Evolutionary conservation across 169 alveolate species (phyloP).

Genomic region (Eimeria necatrix): DNA sequence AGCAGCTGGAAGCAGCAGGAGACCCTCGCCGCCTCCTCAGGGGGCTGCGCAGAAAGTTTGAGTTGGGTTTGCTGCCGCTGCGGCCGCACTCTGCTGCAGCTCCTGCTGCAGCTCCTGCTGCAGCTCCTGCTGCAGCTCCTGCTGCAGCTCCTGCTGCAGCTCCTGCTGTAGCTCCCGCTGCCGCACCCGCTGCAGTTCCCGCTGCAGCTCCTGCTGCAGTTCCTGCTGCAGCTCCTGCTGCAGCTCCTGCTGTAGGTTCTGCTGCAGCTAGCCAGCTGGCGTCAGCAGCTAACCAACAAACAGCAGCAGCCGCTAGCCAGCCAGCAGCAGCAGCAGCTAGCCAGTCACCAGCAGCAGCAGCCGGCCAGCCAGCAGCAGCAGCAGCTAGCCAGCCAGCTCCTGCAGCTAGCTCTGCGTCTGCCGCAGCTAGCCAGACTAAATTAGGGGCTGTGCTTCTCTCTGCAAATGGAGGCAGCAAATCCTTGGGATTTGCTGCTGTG

Average conservation of each 20-base stretch:
- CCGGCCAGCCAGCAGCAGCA: not conserved
- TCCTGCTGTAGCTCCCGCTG: no score
- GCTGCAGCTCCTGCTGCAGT: no score
- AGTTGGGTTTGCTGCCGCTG: not conserved
- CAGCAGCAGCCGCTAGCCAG: no score
- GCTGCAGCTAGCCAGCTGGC: no score
- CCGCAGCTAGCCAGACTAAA: not conserved
- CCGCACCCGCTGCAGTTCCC: no score
- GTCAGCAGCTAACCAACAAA: no score
- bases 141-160: not conserved
- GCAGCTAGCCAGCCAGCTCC: not conserved
- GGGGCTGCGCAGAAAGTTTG: not conserved
- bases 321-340: no score
- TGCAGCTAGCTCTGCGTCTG: not conserved
- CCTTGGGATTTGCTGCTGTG: not conserved
- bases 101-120: not conserved
- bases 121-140: not conserved
- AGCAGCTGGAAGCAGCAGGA: not conserved
- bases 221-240: no score
- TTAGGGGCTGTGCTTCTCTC: not conserved
- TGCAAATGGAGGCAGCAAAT: not conserved
- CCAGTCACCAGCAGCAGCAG: no score
- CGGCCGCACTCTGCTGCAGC: not conserved
- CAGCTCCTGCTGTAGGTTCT: no score
- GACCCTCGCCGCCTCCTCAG: conserved; percentile 34